Evolutionary conservation across 23 red algal genomes (phyloP).

Genomic region (Pyropia haitanensis): DNA sequence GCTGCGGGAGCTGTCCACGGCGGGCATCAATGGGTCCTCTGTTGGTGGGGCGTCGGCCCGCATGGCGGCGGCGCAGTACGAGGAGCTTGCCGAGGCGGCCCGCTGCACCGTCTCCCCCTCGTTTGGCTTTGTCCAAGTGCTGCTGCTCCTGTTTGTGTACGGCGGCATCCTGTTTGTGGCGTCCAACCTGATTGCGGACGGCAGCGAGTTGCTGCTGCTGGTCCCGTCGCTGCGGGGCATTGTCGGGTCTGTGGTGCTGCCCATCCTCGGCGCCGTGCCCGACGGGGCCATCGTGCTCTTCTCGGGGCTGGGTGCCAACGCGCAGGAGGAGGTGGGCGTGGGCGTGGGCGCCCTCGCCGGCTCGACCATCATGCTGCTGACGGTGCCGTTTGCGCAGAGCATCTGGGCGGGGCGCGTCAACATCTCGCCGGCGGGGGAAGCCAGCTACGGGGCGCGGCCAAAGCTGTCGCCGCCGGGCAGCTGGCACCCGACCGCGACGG

Average conservation of each 20-base stretch:
- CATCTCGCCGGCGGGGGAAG: conserved; percentile 15
- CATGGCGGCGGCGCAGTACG: too few relatives aligned
- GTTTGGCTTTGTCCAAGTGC: conserved; percentile 41
- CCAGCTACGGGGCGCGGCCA: conserved; percentile 8
- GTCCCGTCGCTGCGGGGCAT: conserved; percentile 43
- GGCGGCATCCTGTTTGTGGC: conserved; percentile 53
- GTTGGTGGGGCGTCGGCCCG: too few relatives aligned
- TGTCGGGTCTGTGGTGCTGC: conserved; percentile 71
- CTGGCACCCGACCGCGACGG: conserved; percentile 15
- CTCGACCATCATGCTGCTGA: conserved; percentile 65
- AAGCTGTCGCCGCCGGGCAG: conserved; percentile 44
- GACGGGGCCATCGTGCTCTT: conserved; percentile 70
- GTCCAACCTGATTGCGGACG: conserved; percentile 50
- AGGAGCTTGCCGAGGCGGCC: conserved; percentile 5
- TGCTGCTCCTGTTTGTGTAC: conserved; percentile 46
- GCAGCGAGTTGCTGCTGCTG: conserved; percentile 51
- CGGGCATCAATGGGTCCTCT: too few relatives aligned
- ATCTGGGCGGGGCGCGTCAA: conserved; percentile 50
- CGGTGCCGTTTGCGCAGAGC: conserved; percentile 51
- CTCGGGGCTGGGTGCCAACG: conserved; percentile 57
- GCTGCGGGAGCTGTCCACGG: background rate
- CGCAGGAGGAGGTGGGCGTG: conserved; percentile 59
- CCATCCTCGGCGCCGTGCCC: conserved; percentile 64
- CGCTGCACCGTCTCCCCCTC: conserved; percentile 27
- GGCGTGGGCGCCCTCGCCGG: conserved; percentile 67